These are phyloP conservation scores for Cladosporium sp. DNA, from an alignment of 2,329 filamentous ascomycete species.

Conservation along the genomic window DNA sequence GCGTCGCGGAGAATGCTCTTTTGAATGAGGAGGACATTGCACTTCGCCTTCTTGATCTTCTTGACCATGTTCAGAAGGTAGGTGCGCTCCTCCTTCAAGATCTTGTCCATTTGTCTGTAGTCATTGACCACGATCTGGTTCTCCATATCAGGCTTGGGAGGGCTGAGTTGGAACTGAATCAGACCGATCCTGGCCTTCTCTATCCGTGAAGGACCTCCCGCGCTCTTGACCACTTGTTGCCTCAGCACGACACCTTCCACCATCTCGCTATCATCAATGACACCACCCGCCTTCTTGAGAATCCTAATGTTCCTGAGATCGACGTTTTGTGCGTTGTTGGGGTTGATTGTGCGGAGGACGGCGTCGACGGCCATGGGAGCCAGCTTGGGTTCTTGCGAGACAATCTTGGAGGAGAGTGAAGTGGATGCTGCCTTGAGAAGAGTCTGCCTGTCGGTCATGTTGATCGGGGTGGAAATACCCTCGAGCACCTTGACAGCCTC, in stretches of 20 bases:
- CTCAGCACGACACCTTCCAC: slow-evolving; percentile 91
- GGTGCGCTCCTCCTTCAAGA: slow-evolving; percentile 96
- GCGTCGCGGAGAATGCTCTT: slow-evolving; percentile 98
- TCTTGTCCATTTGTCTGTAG: slow-evolving; percentile 99
- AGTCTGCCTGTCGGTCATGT: slow-evolving; percentile 80
- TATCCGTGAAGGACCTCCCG: slow-evolving; percentile 85
- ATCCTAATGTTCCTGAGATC: slow-evolving; percentile 96
- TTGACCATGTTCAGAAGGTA: slow-evolving; percentile 99
- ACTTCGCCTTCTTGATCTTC: slow-evolving; percentile 99
- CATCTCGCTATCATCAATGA: slow-evolving; percentile 97
- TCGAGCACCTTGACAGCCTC: slow-evolving; percentile 87
- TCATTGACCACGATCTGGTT: slow-evolving; percentile 99
- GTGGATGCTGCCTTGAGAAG: slow-evolving; percentile 96
- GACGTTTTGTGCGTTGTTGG: slow-evolving; percentile 93
- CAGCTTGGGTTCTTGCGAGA: slow-evolving; percentile 93
- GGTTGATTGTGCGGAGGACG: slow-evolving; percentile 91
- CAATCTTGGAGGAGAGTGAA: slow-evolving; percentile 96
- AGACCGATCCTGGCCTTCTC: slow-evolving; percentile 97
- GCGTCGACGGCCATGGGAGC: slow-evolving; percentile 98
- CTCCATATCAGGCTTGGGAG: slow-evolving; percentile 99
- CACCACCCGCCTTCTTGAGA: slow-evolving; percentile 95
- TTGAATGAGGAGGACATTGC: slow-evolving; percentile 96
- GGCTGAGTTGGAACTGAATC: slow-evolving; percentile 98
- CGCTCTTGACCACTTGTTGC: slow-evolving; percentile 90
- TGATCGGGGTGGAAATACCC: slow-evolving; percentile 93